Evolutionary conservation across 129 eudicot genomes (phyloP).

Genomic region (Dittrichia graveolens): DNA sequence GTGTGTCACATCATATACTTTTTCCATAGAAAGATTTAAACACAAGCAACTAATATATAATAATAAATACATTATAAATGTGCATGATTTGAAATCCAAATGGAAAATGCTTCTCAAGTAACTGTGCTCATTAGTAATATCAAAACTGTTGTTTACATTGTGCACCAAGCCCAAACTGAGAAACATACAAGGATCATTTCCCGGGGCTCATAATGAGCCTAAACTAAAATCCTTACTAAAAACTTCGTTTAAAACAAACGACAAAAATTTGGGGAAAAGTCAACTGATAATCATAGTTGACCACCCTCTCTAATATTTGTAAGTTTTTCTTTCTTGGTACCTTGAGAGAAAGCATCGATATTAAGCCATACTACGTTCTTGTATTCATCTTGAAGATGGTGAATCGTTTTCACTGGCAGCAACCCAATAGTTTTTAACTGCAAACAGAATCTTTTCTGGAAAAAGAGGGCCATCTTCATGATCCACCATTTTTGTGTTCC

Average conservation of each 20-base stretch:
- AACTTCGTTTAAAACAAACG: not conserved
- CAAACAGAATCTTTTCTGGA: slow-evolving; percentile 59
- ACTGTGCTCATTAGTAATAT: slow-evolving; percentile 10
- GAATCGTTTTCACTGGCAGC: slow-evolving; percentile 49
- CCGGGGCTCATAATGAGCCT: too few relatives aligned
- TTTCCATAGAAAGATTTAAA: slow-evolving; percentile 12
- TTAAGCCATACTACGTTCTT: too few relatives aligned
- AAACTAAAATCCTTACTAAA: not conserved
- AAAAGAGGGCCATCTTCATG: slow-evolving; percentile 66
- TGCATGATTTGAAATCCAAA: slow-evolving; percentile 9
- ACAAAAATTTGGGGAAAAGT: slow-evolving; percentile 5
- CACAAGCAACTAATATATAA: slow-evolving; percentile 13
- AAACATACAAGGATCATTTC: not conserved
- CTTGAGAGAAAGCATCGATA: too few relatives aligned
- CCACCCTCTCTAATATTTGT: slow-evolving; percentile 8
- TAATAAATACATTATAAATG: slow-evolving; percentile 18
- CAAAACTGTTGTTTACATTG: slow-evolving; percentile 29
- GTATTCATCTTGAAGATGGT: slow-evolving; percentile 32
- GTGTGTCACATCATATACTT: slow-evolving; percentile 27
- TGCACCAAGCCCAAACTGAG: slow-evolving; percentile 24
- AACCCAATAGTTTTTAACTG: slow-evolving; percentile 66
- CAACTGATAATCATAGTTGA: slow-evolving; percentile 11
- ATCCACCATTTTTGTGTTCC: slow-evolving; percentile 64
- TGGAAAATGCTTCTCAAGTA: not conserved
- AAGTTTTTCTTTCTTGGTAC: too few relatives aligned